These are phyloP conservation scores for Stevia rebaudiana DNA, from an alignment of 140 eudicot genomes.

Conservation along the genomic window DNA sequence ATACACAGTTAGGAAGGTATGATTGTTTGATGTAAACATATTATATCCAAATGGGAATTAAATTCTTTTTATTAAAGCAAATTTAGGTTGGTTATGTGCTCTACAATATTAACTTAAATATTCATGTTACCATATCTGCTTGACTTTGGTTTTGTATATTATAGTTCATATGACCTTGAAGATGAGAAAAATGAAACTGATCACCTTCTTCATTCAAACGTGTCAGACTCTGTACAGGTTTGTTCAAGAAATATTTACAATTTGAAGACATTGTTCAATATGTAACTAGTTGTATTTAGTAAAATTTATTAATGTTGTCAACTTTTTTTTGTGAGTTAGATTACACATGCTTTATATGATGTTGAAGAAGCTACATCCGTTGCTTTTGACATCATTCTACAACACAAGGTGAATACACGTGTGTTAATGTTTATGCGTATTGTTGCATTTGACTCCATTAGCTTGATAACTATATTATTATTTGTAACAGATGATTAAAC, in stretches of 20 bases:
- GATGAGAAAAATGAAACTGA: conserved; percentile 65
- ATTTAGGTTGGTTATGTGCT: neutral
- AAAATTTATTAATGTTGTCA: neutral
- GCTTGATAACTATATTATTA: conserved; percentile 4
- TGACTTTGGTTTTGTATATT: conserved; percentile 27
- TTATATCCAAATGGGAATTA: conserved; percentile 3
- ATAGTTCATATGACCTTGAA: conserved; percentile 66
- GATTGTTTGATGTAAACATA: neutral
- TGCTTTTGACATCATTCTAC: conserved; percentile 67
- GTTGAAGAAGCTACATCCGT: conserved; percentile 83
- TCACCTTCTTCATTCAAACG: conserved; percentile 46
- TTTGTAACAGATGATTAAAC: conserved; percentile 62
- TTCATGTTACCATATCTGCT: neutral
- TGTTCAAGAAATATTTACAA: neutral
- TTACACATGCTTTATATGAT: conserved; percentile 76
- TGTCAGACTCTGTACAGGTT: conserved; percentile 74
- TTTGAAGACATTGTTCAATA: conserved; percentile 3
- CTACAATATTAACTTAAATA: neutral
- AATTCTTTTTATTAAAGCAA: neutral
- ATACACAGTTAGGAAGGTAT: conserved; percentile 69
- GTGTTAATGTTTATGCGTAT: conserved; percentile 6
- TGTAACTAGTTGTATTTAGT: conserved; percentile 7
- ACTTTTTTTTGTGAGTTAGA: conserved; percentile 33
- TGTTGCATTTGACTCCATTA: neutral
- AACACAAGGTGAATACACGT: conserved; percentile 51